Evolutionary conservation across 768 basidiomycete species (phyloP), one percentile per base, ranked within the genome.

Genomic region (Lenzites betulinus): DNA sequence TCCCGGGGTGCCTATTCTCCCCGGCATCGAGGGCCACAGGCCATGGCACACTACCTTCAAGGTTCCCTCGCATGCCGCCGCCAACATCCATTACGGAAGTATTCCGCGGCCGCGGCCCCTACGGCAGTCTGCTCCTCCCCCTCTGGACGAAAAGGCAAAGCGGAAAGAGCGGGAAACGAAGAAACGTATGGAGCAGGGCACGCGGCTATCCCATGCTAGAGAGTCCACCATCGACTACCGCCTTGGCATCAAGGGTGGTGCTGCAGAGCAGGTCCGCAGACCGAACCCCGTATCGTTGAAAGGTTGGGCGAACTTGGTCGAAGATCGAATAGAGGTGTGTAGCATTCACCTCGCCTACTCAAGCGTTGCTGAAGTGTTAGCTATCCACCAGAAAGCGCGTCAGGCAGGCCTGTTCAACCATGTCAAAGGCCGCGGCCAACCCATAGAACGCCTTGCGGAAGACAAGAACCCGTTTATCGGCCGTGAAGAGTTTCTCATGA

Each of bases 401-500:
- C 75, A 79, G 51, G 84, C 84, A 8, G 92, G 93, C 1, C 73
- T 83, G 16, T 93, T 93, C 70, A 81, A 83, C n/a, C 77, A 76
- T n/a, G 76, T 93, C 39, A 83, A 85, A 67, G 92, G 92, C 1
- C 79, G 86, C 43, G 85, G 84, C 0, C 76, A 80, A 68, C 85
- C 84, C 1, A 72, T 87, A 5, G 64, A 68, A 1, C 67, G 71
- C 39, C 70, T 76, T 50, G 71, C 66, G 1, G 81, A 83, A 25
- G 82, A 84, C 60, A 69, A 73, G n/a, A 86, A 87, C 66, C 85
- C 83, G 12, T 86, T 83, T 72, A 87, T 95, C 60, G 82, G 81
- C 7, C 79, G 88, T 8, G 89, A 90, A 65, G 92, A 93, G 69
- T 90, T 88, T 66, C 76, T 94, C 49, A 86, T 94, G 87, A 95